A percentile compares a stretch with the other conserved stretches of the same genome.
These are phyloP conservation scores for Fusarium palustre DNA, from an alignment of 2,329 filamentous ascomycete species.

Conservation along the genomic window DNA sequence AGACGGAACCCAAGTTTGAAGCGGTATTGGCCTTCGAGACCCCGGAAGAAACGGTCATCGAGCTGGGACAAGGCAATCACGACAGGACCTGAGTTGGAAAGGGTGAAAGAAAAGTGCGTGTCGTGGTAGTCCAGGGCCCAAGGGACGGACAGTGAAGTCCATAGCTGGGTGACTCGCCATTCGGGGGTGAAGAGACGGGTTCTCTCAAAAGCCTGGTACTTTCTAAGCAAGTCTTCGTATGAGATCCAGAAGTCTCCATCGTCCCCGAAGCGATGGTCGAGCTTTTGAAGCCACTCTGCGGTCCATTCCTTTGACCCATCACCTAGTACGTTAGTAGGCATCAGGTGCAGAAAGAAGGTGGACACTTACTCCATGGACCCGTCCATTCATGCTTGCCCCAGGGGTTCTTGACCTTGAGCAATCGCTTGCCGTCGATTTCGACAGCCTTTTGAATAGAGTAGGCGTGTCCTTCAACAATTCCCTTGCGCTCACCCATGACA, in stretches of 20 bases:
- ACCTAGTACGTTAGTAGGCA: slow-evolving; percentile 49
- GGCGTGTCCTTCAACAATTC: slow-evolving; percentile 69
- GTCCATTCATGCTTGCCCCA: slow-evolving; percentile 87
- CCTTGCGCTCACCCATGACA: slow-evolving; percentile 59
- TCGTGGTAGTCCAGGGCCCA: slow-evolving; percentile 69
- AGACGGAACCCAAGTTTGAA: slow-evolving; percentile 67
- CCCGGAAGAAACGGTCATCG: slow-evolving; percentile 68
- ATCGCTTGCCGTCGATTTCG: slow-evolving; percentile 66
- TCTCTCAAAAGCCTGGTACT: slow-evolving; percentile 69
- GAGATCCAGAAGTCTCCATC: slow-evolving; percentile 76
- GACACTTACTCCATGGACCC: slow-evolving; percentile 74
- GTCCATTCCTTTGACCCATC: slow-evolving; percentile 90
- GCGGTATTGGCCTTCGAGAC: slow-evolving; percentile 66
- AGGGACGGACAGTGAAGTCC: slow-evolving; percentile 65
- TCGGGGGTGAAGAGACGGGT: slow-evolving; percentile 68
- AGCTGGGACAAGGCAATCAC: slow-evolving; percentile 69
- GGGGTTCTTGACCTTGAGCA: slow-evolving; percentile 78
- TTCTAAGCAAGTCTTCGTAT: slow-evolving; percentile 68
- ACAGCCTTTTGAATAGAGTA: slow-evolving; percentile 72
- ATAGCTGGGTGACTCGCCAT: slow-evolving; percentile 62
- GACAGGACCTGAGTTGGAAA: slow-evolving; percentile 62
- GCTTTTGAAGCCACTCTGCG: slow-evolving; percentile 77
- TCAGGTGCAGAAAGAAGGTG: accelerated
- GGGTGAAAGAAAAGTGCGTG: slow-evolving; percentile 63
- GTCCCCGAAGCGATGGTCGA: slow-evolving; percentile 80